These are phyloP conservation scores for Colletotrichum cuscutae DNA, from an alignment of 2,329 filamentous ascomycete species.

Conservation along the genomic window DNA sequence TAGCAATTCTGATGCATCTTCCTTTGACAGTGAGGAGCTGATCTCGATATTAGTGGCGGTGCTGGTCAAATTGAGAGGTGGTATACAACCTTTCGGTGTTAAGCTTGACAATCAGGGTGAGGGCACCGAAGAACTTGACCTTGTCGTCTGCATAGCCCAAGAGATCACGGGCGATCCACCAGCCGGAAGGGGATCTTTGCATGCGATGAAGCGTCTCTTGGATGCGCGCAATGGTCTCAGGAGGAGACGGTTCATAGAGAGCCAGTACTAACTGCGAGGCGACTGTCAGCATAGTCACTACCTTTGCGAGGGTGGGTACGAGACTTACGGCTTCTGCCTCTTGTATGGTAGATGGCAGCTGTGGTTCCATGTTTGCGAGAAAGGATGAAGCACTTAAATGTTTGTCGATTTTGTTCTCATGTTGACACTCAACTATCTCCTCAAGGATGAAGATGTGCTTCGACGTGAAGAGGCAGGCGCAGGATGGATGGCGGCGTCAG, in stretches of 20 bases:
- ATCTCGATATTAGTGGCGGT: conserved; percentile 10
- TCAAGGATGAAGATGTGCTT: neutral
- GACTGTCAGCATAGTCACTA: neutral
- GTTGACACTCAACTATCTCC: neutral
- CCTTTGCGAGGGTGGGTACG: neutral
- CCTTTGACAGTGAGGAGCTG: conserved; percentile 62
- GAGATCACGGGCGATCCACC: conserved; percentile 84
- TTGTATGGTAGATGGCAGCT: conserved; percentile 21
- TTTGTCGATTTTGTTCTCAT: neutral
- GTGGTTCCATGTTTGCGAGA: conserved; percentile 23
- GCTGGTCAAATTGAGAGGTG: neutral
- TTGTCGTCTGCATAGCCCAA: conserved; percentile 76
- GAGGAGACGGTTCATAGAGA: conserved; percentile 63
- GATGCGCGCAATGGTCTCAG: conserved; percentile 58
- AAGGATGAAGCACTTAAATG: neutral
- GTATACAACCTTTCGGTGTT: conserved; percentile 83
- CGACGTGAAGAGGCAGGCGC: too few relatives aligned
- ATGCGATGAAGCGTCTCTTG: conserved; percentile 82
- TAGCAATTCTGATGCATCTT: conserved; percentile 69
- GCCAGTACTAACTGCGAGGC: conserved; percentile 56
- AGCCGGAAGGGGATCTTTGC: conserved; percentile 83
- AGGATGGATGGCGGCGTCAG: neutral
- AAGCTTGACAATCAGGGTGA: conserved; percentile 94
- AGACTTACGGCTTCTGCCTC: conserved; percentile 33
- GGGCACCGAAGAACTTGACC: conserved; percentile 89